Evolutionary conservation across 352 stramenopile genomes (phyloP), one percentile per base, ranked within the genome.

Genomic region (Phytophthora sansomeana): DNA sequence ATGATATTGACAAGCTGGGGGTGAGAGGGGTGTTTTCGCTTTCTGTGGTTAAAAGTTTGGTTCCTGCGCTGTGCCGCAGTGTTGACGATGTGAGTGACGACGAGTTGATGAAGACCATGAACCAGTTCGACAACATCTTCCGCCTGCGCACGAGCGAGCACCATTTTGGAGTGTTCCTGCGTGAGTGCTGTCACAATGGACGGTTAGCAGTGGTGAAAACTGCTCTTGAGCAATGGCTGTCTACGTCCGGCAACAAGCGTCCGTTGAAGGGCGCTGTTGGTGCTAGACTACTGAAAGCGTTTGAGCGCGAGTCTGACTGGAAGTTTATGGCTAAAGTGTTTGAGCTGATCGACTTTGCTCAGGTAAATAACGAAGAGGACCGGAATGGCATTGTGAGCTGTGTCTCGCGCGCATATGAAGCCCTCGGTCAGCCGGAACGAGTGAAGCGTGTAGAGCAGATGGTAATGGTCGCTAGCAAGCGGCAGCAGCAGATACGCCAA

Each of bases 141-240:
- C 43, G 50, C 19, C 49, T 81, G 32, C 64, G 55, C 39, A 71
- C 70, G 21, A 84, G 73, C 44, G 63, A 70, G 35, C 72, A 75
- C 19, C 65, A 74, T 66, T 75, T 80, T 19, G 55, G 63, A 17
- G 47, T 75, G 36, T 83, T 85, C 33, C 43, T 87, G 33, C 69
- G 75, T 55, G 68, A 83, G 56, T 84, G 76, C 55, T 73, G 68
- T 47, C 61, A 70, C 51, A 62, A 51, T 53, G 69, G 62, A 26
- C 79, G 79, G 21, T 19, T 71, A n/a, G 43, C 21, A 2, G 47
- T 72, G 5, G 67, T 75, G 43, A 81, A 75, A 46, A 59, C 38
- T 50, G 53, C 63, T 10, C 46, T 85, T 3, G 60, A 72, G 33
- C 50, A 80, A 58, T 76, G 77, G 72, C 60, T 61, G 61, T 32